Evolutionary conservation across 2,329 filamentous ascomycete genomes (phyloP).

Genomic region (Fusarium fracticaudum): DNA sequence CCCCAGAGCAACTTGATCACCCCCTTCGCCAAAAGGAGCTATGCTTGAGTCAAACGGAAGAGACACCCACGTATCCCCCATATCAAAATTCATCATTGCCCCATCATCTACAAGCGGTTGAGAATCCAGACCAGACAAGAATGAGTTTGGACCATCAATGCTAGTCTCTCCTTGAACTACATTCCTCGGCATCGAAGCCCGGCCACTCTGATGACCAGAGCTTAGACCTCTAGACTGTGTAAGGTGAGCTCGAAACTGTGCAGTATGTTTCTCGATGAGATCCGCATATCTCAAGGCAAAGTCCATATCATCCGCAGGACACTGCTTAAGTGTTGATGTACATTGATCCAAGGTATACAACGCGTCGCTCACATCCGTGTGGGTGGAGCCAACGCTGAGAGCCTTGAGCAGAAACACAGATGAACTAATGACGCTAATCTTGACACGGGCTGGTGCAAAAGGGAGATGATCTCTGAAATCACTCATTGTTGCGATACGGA

Average conservation of each 20-base stretch:
- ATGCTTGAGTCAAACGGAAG: slow-evolving; percentile 25
- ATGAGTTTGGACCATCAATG: background rate
- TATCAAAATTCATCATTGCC: background rate
- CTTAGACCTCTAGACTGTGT: background rate
- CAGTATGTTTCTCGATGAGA: slow-evolving; percentile 34
- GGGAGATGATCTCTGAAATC: slow-evolving; percentile 17
- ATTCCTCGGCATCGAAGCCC: background rate
- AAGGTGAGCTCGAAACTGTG: slow-evolving; percentile 26
- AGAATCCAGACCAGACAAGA: background rate
- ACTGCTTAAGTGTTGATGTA: slow-evolving; percentile 17
- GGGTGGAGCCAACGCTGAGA: slow-evolving; percentile 18
- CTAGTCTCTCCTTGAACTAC: background rate
- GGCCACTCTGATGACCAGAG: background rate
- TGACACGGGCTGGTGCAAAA: slow-evolving; percentile 28
- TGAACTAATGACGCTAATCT: slow-evolving; percentile 34
- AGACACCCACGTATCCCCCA: slow-evolving; percentile 9
- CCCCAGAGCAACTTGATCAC: slow-evolving; percentile 11
- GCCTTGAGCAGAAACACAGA: slow-evolving; percentile 39
- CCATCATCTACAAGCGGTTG: background rate
- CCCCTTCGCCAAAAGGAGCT: slow-evolving; percentile 14
- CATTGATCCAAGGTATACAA: slow-evolving; percentile 27
- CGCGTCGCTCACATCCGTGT: slow-evolving; percentile 27
- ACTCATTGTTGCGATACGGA: slow-evolving; percentile 24
- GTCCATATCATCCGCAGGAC: slow-evolving; percentile 37
- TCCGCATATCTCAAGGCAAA: slow-evolving; percentile 37